Conservation (phyloP, 352 stramenopile genomes). For the Lagenidium sp. region DNA sequence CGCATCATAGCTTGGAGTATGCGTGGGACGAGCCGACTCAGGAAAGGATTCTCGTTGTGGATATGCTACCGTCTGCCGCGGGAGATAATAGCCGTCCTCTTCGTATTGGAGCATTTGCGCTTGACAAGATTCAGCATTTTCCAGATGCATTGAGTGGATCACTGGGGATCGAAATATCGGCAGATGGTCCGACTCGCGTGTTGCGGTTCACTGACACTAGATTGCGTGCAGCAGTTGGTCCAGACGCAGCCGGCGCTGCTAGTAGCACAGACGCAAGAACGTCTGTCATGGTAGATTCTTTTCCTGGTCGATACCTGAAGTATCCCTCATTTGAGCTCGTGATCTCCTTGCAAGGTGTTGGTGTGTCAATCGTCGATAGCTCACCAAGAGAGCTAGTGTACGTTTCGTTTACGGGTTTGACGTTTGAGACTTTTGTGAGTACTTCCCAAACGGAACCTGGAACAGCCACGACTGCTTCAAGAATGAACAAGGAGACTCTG, state of each 20-base stretch:
- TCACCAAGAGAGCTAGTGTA: conserved; percentile 76
- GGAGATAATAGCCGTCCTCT: conserved; percentile 81
- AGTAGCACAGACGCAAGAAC: too few relatives aligned
- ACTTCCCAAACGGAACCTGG: too few relatives aligned
- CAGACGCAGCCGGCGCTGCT: too few relatives aligned
- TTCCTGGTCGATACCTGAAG: conserved; percentile 12
- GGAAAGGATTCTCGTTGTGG: conserved; percentile 68
- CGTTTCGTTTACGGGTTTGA: conserved; percentile 51
- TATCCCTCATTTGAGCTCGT: conserved; percentile 35
- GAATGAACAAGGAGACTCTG: too few relatives aligned
- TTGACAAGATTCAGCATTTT: conserved; percentile 79
- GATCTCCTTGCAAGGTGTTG: conserved; percentile 59
- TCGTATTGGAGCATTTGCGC: conserved; percentile 69
- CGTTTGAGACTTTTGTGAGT: conserved; percentile 53
- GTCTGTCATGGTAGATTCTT: too few relatives aligned
- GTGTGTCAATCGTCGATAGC: conserved; percentile 68
- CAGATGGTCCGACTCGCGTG: conserved; percentile 82
- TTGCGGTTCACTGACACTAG: conserved; percentile 78
- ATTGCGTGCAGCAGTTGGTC: conserved; percentile 55
- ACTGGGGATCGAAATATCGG: conserved; percentile 74
- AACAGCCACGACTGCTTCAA: too few relatives aligned
- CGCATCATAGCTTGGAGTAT: conserved; percentile 83
- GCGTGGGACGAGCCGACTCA: conserved; percentile 84
- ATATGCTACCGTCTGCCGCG: conserved; percentile 83
- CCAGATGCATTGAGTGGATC: conserved; percentile 63